Conservation (phyloP, 2,329 filamentous ascomycete species). For the Curvularia spicifera region DNA sequence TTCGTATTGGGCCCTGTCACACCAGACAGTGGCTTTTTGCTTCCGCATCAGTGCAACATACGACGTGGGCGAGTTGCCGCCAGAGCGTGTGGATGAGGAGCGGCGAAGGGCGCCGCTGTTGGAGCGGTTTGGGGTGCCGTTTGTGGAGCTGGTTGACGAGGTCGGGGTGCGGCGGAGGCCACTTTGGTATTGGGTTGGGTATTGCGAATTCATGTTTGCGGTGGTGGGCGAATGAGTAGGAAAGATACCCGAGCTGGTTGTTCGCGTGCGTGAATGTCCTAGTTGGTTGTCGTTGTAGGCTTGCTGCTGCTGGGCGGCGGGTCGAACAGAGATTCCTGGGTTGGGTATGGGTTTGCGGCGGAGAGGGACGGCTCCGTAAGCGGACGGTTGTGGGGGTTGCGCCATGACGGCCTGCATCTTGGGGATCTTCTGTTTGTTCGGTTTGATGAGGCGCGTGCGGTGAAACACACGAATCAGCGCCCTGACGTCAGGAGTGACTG, state of each 20-base stretch:
- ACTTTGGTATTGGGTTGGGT: conserved; percentile 44
- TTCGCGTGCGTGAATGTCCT: conserved; percentile 47
- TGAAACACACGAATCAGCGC: conserved; percentile 40
- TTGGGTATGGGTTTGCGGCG: conserved; percentile 46
- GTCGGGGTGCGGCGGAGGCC: conserved; percentile 66
- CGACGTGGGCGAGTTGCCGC: conserved; percentile 66
- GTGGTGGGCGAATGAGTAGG: conserved; percentile 35
- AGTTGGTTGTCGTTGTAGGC: conserved; percentile 31
- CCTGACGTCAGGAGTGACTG: conserved; percentile 34
- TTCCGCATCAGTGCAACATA: conserved; percentile 96
- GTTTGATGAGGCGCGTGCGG: conserved; percentile 24
- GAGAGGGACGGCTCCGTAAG: conserved; percentile 39
- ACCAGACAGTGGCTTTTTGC: conserved; percentile 98
- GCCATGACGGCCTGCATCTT: conserved; percentile 42
- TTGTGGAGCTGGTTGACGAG: conserved; percentile 70
- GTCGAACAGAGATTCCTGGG: conserved; percentile 42
- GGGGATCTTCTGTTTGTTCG: conserved; percentile 23
- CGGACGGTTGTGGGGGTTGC: conserved; percentile 31
- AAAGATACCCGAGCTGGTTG: conserved; percentile 48
- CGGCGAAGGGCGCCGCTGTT: conserved; percentile 67
- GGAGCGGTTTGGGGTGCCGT: conserved; percentile 55
- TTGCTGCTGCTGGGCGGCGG: conserved; percentile 32
- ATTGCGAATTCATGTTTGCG: conserved; percentile 44
- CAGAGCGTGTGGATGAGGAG: conserved; percentile 81
- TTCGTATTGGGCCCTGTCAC: conserved; percentile 89